A percentile compares a stretch with the other conserved stretches of the same genome.
These are phyloP conservation scores for Phytophthora agathidicida DNA, from an alignment of 352 stramenopile species.

Conservation along the genomic window DNA sequence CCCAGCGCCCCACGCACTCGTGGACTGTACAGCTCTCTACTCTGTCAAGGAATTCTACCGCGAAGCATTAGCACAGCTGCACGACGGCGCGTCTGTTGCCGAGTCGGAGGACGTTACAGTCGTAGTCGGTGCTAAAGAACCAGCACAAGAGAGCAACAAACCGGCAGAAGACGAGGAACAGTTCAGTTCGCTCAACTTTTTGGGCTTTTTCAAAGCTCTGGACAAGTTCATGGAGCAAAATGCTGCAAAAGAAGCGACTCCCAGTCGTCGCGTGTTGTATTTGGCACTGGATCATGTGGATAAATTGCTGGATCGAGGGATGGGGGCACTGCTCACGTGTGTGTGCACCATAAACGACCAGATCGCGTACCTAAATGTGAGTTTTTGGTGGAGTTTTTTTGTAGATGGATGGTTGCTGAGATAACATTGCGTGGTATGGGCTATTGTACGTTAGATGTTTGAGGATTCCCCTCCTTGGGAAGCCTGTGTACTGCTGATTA, in stretches of 20 bases:
- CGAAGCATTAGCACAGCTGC: slow-evolving; percentile 71
- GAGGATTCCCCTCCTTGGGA: slow-evolving; percentile 51
- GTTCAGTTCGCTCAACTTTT: slow-evolving; percentile 70
- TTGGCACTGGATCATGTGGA: slow-evolving; percentile 75
- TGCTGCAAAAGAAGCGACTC: not conserved
- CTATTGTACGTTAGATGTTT: slow-evolving; percentile 52
- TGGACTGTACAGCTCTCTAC: slow-evolving; percentile 79
- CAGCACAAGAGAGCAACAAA: slow-evolving; percentile 5
- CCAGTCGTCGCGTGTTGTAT: slow-evolving; percentile 46
- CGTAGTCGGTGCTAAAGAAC: not conserved
- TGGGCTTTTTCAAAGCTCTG: slow-evolving; percentile 73
- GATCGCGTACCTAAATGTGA: slow-evolving; percentile 63
- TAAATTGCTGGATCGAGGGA: slow-evolving; percentile 60
- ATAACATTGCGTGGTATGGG: slow-evolving; percentile 9
- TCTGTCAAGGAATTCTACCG: slow-evolving; percentile 71
- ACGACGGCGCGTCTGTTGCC: slow-evolving; percentile 24
- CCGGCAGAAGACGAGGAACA: slow-evolving; percentile 27
- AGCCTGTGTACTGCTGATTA: slow-evolving; percentile 67
- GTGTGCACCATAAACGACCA: slow-evolving; percentile 77
- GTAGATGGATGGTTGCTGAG: not conserved
- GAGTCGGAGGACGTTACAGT: slow-evolving; percentile 15
- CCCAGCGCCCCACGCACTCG: slow-evolving; percentile 47
- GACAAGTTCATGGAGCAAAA: slow-evolving; percentile 49
- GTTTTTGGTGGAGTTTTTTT: slow-evolving; percentile 1
- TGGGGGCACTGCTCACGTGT: slow-evolving; percentile 64